Evolutionary conservation across 2,329 filamentous ascomycete species (phyloP).

Genomic region (Fusarium solani-melongenae): DNA sequence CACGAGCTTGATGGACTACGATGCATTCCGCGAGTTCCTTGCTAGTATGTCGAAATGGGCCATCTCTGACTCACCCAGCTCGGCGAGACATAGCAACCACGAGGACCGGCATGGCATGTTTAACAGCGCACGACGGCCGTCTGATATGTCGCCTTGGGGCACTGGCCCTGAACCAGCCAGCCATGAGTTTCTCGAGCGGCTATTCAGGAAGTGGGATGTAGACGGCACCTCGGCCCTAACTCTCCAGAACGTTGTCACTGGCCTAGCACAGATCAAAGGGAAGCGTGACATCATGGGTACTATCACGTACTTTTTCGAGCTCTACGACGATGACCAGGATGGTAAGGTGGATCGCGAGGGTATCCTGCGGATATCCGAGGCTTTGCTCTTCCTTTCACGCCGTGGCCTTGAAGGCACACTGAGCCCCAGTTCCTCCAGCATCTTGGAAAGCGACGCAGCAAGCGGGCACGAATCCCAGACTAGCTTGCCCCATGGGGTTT

Average conservation of each 20-base stretch:
- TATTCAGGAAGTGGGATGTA: slow-evolving; percentile 90
- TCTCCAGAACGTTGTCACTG: slow-evolving; percentile 91
- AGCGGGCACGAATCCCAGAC: slow-evolving; percentile 48
- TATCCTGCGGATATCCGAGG: slow-evolving; percentile 93
- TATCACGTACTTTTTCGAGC: slow-evolving; percentile 97
- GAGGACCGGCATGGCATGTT: slow-evolving; percentile 70
- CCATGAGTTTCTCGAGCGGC: slow-evolving; percentile 90
- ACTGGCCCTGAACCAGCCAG: slow-evolving; percentile 78
- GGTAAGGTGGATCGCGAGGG: slow-evolving; percentile 95
- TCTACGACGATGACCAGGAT: slow-evolving; percentile 93
- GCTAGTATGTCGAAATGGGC: slow-evolving; percentile 93
- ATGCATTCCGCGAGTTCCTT: slow-evolving; percentile 93
- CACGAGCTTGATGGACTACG: slow-evolving; percentile 95
- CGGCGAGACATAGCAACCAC: slow-evolving; percentile 55
- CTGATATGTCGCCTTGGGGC: slow-evolving; percentile 64
- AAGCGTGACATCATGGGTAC: slow-evolving; percentile 96
- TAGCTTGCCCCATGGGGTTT: slow-evolving; percentile 60
- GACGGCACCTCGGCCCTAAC: slow-evolving; percentile 82
- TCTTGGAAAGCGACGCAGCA: slow-evolving; percentile 56
- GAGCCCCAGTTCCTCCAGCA: slow-evolving; percentile 70
- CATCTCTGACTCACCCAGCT: slow-evolving; percentile 82
- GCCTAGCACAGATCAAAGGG: slow-evolving; percentile 90
- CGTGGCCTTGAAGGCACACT: slow-evolving; percentile 83
- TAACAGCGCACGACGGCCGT: slow-evolving; percentile 63
- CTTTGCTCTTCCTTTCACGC: slow-evolving; percentile 89